Conservation (phyloP, 331 rosid genomes). For the Stylosanthes scabra region DNA sequence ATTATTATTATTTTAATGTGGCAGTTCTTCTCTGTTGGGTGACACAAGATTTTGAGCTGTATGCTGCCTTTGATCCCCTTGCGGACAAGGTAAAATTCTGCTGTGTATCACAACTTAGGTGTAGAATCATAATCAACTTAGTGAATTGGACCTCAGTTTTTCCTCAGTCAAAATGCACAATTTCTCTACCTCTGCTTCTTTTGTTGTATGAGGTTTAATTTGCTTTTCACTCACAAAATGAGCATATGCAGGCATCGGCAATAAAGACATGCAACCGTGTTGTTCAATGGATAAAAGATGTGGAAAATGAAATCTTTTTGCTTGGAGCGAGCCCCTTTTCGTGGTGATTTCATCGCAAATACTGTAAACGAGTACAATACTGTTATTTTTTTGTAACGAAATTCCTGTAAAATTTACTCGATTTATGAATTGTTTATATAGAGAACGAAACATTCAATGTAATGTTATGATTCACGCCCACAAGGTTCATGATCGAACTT, state of each 20-base stretch:
- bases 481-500: neutral
- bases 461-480: constrained; percentile 13
- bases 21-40: constrained; percentile 99
- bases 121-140: constrained; percentile 29
- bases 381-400: constrained; percentile 15
- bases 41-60: constrained; percentile 97
- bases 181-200: constrained; percentile 6
- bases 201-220: constrained; percentile 18
- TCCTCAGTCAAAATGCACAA: too few relatives aligned
- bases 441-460: neutral
- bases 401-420: constrained; percentile 19
- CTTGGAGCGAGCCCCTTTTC: constrained; percentile 99
- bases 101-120: neutral
- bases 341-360: constrained; percentile 66
- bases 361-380: constrained; percentile 46
- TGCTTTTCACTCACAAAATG: constrained; percentile 19
- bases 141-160: too few relatives aligned
- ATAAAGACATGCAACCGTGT: constrained; percentile 93
- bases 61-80: constrained; percentile 99
- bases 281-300: constrained; percentile 98
- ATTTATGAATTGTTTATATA: neutral
- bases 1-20: constrained; percentile 30
- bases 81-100: constrained; percentile 81
- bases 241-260: constrained; percentile 80
- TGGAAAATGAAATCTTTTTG: constrained; percentile 94